A percentile compares a stretch with the other conserved stretches of the same genome.
phyloP scores from a whole-genome alignment of 1,139 yeast species.

The Pichiaceae sp. region DNA sequence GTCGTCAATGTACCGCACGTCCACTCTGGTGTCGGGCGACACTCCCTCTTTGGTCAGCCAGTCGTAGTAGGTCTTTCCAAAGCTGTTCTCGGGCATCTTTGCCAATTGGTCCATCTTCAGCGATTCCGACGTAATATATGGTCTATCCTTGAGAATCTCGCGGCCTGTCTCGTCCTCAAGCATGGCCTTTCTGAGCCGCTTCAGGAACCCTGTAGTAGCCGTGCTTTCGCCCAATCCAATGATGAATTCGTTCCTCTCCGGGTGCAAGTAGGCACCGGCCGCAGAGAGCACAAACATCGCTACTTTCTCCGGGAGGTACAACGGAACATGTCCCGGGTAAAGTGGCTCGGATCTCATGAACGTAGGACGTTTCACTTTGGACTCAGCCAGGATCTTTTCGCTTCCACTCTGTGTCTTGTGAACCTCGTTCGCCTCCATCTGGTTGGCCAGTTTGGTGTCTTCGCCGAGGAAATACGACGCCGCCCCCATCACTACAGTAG shows the following conservation, averaged over 20 bases:
- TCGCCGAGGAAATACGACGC: constrained; percentile 32
- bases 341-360: constrained; percentile 38
- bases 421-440: constrained; percentile 48
- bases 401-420: constrained; percentile 31
- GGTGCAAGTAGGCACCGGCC: constrained; percentile 76
- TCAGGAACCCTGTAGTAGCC: constrained; percentile 63
- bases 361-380: constrained; percentile 9
- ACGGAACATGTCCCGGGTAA: constrained; percentile 79
- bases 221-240: constrained; percentile 96
- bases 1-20: constrained; percentile 80
- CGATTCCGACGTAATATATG: constrained; percentile 70
- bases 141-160: constrained; percentile 65
- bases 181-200: constrained; percentile 62
- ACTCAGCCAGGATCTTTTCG: constrained; percentile 21
- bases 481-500: constrained; percentile 5
- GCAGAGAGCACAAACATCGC: constrained; percentile 69
- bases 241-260: constrained; percentile 69
- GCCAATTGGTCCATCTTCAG: constrained; percentile 57
- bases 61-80: constrained; percentile 69
- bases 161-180: constrained; percentile 70
- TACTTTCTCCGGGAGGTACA: constrained; percentile 53
- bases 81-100: constrained; percentile 55
- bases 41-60: constrained; percentile 89
- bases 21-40: constrained; percentile 87
- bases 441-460: constrained; percentile 44